A percentile compares a stretch with the other conserved stretches of the same genome.
These are phyloP conservation scores for Aspergillus unguis DNA, from an alignment of 2,329 filamentous ascomycete species.

Conservation along the genomic window DNA sequence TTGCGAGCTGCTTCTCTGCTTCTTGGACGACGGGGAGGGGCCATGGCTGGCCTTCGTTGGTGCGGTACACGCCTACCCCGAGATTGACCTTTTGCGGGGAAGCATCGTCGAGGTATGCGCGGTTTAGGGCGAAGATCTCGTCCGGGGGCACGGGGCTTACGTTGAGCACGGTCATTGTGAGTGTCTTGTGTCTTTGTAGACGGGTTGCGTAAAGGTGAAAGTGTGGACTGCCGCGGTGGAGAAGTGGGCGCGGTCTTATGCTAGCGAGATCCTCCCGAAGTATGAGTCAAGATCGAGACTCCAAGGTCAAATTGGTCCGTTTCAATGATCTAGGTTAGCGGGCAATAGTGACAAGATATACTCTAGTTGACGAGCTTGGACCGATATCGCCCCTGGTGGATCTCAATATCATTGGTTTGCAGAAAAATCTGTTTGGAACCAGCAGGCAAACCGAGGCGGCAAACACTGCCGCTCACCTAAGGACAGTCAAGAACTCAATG, in stretches of 20 bases:
- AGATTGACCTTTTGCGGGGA: conserved; percentile 77
- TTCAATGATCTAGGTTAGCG: neutral
- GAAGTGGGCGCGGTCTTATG: conserved; percentile 6
- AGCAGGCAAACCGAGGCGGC: conserved; percentile 5
- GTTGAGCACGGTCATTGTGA: conserved; percentile 29
- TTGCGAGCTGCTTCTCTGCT: conserved; percentile 68
- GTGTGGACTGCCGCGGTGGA: conserved; percentile 9
- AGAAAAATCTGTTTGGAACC: conserved; percentile 11
- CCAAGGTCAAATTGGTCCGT: too few species aligned
- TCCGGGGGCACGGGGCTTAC: conserved; percentile 88
- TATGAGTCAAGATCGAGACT: conserved; percentile 1
- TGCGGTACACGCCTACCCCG: conserved; percentile 86
- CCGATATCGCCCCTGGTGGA: conserved; percentile 29
- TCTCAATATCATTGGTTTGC: conserved; percentile 10
- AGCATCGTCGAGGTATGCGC: conserved; percentile 73
- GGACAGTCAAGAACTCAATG: neutral
- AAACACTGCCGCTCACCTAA: conserved; percentile 17
- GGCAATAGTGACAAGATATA: conserved; percentile 8
- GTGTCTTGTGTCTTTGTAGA: neutral
- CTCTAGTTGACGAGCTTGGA: conserved; percentile 11
- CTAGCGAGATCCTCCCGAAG: conserved; percentile 3
- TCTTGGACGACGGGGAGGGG: conserved; percentile 88
- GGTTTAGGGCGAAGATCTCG: conserved; percentile 84
- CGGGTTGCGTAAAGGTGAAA: conserved; percentile 6
- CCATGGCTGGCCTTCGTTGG: conserved; percentile 94